Evolutionary conservation across 768 basidiomycete genomes (phyloP).

Genomic region (Lactarius hatsudake): DNA sequence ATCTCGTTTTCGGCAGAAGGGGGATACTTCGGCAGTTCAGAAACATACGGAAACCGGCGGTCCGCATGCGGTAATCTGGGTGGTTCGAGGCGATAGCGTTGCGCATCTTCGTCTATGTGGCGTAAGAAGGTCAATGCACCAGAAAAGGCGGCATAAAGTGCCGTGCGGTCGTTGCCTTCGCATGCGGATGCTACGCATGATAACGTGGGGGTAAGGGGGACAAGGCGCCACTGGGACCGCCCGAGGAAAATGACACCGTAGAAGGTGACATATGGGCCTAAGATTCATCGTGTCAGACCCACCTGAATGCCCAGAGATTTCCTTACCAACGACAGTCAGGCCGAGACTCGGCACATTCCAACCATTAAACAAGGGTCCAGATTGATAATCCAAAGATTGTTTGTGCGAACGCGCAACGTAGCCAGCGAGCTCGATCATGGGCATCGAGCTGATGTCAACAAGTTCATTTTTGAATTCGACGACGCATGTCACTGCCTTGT

Average conservation of each 20-base stretch:
- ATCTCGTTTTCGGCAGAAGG: neutral
- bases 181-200: neutral
- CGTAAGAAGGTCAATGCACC: neutral
- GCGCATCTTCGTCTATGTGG: neutral
- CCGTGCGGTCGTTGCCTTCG: neutral
- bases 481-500: neutral
- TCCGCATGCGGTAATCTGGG: neutral
- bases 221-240: neutral
- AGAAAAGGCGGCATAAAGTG: neutral
- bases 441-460: neutral
- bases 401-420: neutral
- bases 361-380: neutral
- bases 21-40: neutral
- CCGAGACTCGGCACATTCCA: constrained; percentile 12
- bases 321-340: neutral
- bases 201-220: neutral
- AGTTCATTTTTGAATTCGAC: neutral
- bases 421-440: neutral
- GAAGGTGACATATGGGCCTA: constrained; percentile 2
- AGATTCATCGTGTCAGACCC: neutral
- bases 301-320: neutral
- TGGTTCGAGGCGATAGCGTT: neutral
- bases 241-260: neutral
- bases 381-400: neutral
- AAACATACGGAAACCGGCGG: neutral